Conservation (phyloP, 108 stramenopile species). For the Fragilaria radians region DNA sequence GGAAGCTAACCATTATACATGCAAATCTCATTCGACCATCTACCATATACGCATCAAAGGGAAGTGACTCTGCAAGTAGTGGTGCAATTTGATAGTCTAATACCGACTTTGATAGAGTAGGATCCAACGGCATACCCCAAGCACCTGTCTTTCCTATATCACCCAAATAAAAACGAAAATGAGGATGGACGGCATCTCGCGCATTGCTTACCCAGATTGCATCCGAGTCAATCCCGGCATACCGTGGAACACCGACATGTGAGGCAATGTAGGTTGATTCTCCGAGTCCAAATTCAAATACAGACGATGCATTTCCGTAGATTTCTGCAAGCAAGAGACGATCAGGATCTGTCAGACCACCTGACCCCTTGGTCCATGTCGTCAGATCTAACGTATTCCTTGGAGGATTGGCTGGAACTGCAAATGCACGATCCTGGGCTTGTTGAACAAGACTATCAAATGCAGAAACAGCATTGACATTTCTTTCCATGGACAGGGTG, state of each 20-base stretch:
- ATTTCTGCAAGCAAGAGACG: constrained; percentile 20
- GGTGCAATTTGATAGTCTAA: constrained; percentile 30
- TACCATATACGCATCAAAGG: constrained; percentile 49
- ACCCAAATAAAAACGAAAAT: constrained; percentile 39
- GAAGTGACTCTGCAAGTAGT: constrained; percentile 16
- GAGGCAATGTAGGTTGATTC: constrained; percentile 41
- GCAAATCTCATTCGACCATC: constrained; percentile 43
- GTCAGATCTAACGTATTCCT: background rate
- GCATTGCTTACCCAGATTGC: constrained; percentile 29
- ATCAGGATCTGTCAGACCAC: constrained; percentile 34
- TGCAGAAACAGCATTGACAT: background rate
- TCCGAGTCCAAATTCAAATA: constrained; percentile 51
- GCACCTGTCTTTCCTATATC: constrained; percentile 30
- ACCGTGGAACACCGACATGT: constrained; percentile 34
- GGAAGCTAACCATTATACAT: constrained; percentile 18
- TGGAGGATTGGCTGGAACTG: background rate
- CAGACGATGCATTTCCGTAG: constrained; percentile 29
- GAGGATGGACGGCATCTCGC: constrained; percentile 7
- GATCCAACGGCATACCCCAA: constrained; percentile 24
- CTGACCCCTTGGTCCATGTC: constrained; percentile 13
- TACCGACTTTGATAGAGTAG: constrained; percentile 14
- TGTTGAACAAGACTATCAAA: background rate
- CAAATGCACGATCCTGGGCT: background rate
- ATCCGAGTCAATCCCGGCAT: constrained; percentile 41
- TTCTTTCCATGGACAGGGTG: background rate